Conservation (phyloP, 2,329 filamentous ascomycete genomes). For the Colletotrichum lindemuthianum region DNA sequence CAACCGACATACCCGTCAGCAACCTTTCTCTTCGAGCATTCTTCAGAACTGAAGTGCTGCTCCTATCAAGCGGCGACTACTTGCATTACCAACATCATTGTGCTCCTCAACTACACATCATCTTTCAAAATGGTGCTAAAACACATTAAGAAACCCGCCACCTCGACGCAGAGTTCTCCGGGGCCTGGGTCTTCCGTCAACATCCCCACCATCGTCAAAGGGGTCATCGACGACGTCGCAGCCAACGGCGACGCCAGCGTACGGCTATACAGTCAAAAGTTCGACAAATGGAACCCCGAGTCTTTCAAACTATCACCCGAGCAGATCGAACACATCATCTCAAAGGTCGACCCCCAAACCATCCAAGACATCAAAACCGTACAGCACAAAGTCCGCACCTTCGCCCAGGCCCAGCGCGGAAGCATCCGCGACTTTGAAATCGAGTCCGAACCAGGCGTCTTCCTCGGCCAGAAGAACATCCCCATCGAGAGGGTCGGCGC, state of each 20-base stretch:
- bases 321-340: constrained; percentile 57
- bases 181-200: constrained; percentile 4
- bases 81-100: too few relatives aligned
- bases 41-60: too few relatives aligned
- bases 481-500: constrained; percentile 57
- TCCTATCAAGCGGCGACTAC: too few relatives aligned
- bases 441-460: constrained; percentile 60
- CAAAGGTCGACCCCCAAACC: constrained; percentile 54
- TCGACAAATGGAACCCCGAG: constrained; percentile 62
- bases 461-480: constrained; percentile 61
- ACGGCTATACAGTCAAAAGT: constrained; percentile 59
- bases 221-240: constrained; percentile 59
- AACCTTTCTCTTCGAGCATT: too few relatives aligned
- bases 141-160: background rate
- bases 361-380: constrained; percentile 45
- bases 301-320: constrained; percentile 57
- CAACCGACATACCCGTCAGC: too few relatives aligned
- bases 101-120: too few relatives aligned
- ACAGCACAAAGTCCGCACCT: constrained; percentile 63
- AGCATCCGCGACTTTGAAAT: constrained; percentile 61
- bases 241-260: constrained; percentile 59
- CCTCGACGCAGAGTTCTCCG: too few relatives aligned
- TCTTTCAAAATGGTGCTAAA: background rate
- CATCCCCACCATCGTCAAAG: constrained; percentile 54
- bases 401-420: constrained; percentile 90